Percentiles rank a stretch among this genome's conserved stretches.
These are phyloP conservation scores for Chimonanthus praecox DNA, from an alignment of 164 flowering plant genomes.

Conservation along the genomic window DNA sequence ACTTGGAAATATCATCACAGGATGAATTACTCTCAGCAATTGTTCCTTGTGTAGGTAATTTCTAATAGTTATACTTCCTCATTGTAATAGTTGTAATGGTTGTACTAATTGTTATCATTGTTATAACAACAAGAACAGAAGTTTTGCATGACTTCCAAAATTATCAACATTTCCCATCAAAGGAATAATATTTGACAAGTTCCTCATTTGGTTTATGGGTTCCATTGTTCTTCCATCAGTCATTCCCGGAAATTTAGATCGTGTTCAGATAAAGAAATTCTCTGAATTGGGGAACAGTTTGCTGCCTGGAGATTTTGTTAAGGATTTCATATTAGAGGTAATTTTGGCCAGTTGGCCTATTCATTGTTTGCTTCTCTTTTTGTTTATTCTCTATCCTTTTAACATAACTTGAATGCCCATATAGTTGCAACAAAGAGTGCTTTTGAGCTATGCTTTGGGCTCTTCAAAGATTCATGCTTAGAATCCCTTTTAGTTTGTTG, in stretches of 20 bases:
- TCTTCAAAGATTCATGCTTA: too few relatives aligned
- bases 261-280: slow-evolving; percentile 17
- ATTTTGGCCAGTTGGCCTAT: neutral
- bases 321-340: slow-evolving; percentile 56
- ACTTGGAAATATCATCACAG: slow-evolving; percentile 30
- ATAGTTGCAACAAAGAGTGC: too few relatives aligned
- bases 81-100: neutral
- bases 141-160: too few relatives aligned
- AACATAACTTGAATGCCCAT: too few relatives aligned
- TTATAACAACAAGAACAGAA: too few relatives aligned
- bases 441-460: too few relatives aligned
- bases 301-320: slow-evolving; percentile 43
- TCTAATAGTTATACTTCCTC: neutral
- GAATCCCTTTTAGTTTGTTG: too few relatives aligned
- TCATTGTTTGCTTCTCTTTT: neutral
- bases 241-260: slow-evolving; percentile 41
- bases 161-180: too few relatives aligned
- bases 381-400: too few relatives aligned
- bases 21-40: slow-evolving; percentile 27
- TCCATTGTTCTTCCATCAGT: slow-evolving; percentile 28
- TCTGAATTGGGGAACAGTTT: slow-evolving; percentile 19
- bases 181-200: neutral
- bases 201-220: neutral
- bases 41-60: slow-evolving; percentile 53
- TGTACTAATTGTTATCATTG: too few relatives aligned